Base-by-base conservation (phyloP, 1,139 yeast genomes). In the Pichia sp. region DNA sequence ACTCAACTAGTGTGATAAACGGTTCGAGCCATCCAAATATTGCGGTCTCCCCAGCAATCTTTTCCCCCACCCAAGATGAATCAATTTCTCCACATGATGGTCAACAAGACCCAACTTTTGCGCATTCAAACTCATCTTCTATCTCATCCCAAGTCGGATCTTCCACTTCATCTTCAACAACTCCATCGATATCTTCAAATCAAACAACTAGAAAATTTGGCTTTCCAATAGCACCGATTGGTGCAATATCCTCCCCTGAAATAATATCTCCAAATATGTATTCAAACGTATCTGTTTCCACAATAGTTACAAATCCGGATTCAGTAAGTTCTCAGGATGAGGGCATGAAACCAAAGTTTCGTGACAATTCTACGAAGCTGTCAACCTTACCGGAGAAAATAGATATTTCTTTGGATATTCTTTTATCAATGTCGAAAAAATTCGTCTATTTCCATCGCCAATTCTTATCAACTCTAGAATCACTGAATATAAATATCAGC, bases 371-470 rank as follows among this genome's bases (percentile, higher is more conserved):
- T 26, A 30, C 47, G 13, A 56, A 52, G 44, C 31, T 54, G 23
- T 54, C 57, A 12, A 54, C 57, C 3, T 42, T 54, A 25, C 40
- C 34, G 3, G 46, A 37, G 28, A 26, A 50, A n/a, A 16, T 30
- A 5, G 18, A 16, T 10, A 43, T n/a, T 4, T 41, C 49, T n/a
- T 44, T 52, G 22, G 49, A 53, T 10, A 31, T 39, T 12, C 26
- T 56, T 8, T 18, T 60, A 28, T 42, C 41, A 12, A 26, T 62
- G 26, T 52, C 63, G 0, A 55, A 55, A 41, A 61, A 58, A 26
- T 57, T 59, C 31, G 50, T 50, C 23, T 46, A 49, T 13, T 57
- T 62, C 16, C 55, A 57, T 45, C 44, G 49, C 9, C 59, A 59
- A 40, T 55, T 62, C 25, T 21, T 55, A 19, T n/a, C 10, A 3